Conservation (phyloP, 23 red algal species). For the Gracilaria gracilis region DNA sequence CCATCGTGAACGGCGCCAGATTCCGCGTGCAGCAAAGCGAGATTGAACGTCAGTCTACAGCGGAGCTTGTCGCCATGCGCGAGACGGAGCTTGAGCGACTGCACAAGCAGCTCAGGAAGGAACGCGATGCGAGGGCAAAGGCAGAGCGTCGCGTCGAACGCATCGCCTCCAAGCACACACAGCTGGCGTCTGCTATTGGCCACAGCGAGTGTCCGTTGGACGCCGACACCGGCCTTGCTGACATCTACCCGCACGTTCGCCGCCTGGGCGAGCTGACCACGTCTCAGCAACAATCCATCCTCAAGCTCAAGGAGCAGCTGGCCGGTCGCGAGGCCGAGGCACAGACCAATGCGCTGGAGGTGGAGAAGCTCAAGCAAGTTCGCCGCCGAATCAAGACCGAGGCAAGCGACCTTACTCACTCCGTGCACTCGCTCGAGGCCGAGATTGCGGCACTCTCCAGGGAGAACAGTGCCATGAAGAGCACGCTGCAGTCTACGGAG, state of each 20-base stretch:
- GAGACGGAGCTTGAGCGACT: not conserved
- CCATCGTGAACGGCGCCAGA: not conserved
- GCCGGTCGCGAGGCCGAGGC: not conserved
- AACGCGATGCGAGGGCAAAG: constrained; percentile 6
- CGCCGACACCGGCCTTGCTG: not conserved
- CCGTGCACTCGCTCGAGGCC: not conserved
- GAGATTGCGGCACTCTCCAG: not conserved
- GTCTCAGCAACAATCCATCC: constrained; percentile 1
- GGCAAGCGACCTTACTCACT: not conserved
- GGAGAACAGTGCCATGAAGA: constrained; percentile 23
- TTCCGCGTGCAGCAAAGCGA: not conserved
- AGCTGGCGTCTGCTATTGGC: constrained; percentile 3
- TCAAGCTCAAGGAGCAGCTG: not conserved
- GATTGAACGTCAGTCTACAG: not conserved
- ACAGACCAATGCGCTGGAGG: not conserved
- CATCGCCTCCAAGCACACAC: not conserved
- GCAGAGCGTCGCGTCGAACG: not conserved
- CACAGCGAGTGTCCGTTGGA: constrained; percentile 14
- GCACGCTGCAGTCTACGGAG: not conserved
- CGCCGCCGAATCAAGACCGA: constrained; percentile 10
- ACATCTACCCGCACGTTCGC: constrained; percentile 19
- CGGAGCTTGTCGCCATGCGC: not conserved
- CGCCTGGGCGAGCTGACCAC: not conserved
- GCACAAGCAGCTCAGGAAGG: not conserved
- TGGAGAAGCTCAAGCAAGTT: constrained; percentile 10